A percentile compares a stretch with the other conserved stretches of the same genome.
phyloP scores from a whole-genome alignment of 768 basidiomycete species.

The Trametes cubensis region DNA sequence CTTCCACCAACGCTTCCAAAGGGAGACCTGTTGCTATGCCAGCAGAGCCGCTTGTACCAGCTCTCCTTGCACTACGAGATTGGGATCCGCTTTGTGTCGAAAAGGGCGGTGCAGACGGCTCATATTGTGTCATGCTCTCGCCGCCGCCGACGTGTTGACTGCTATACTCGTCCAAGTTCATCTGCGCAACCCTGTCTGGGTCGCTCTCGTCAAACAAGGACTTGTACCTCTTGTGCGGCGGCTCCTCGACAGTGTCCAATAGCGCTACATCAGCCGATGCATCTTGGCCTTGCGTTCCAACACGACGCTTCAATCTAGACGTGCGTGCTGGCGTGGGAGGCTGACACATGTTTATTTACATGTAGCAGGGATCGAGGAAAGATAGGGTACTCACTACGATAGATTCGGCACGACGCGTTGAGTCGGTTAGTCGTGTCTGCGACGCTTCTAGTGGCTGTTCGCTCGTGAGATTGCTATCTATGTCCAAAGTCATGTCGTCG shows the following conservation, averaged over 20 bases:
- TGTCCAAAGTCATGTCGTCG: slow-evolving; percentile 46
- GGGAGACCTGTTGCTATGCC: slow-evolving; percentile 11
- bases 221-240: slow-evolving; percentile 70
- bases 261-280: slow-evolving; percentile 28
- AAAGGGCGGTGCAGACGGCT: slow-evolving; percentile 11
- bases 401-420: not conserved
- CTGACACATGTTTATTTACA: not conserved
- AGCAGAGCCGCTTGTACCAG: slow-evolving; percentile 1
- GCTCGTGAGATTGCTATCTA: slow-evolving; percentile 22
- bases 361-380: too few relatives aligned
- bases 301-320: slow-evolving; percentile 55
- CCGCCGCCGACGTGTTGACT: slow-evolving; percentile 15
- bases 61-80: not conserved
- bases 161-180: slow-evolving; percentile 22
- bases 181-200: slow-evolving; percentile 44
- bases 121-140: slow-evolving; percentile 35
- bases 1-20: slow-evolving; percentile 50
- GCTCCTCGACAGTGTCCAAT: slow-evolving; percentile 44
- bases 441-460: not conserved
- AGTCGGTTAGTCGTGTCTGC: too few relatives aligned
- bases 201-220: slow-evolving; percentile 69
- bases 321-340: slow-evolving; percentile 15
- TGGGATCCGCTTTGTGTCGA: slow-evolving; percentile 19
- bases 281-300: slow-evolving; percentile 37
- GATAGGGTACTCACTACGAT: slow-evolving; percentile 1